Evolutionary conservation across 1,284 basidiomycete genomes (phyloP), one percentile per base, ranked within the genome.

Genomic region (Sanghuangporus sanghuang): DNA sequence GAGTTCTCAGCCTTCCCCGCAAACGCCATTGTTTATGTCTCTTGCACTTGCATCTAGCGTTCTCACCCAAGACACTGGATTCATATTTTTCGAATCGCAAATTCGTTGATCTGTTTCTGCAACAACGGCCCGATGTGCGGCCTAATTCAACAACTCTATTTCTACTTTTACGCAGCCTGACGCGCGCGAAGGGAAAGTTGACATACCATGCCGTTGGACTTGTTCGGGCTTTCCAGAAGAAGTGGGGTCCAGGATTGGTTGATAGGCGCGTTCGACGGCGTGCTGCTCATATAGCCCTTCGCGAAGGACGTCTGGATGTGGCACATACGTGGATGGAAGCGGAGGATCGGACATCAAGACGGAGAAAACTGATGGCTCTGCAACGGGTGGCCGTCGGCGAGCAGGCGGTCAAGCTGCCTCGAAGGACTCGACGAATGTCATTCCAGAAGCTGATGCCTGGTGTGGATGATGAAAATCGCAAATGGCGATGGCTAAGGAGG

Each of bases 141-240:
- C 89, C 89, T 21, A 83, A 79, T 40, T 73, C 86, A n/a, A 78
- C 75, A n/a, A 90, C 89, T 1, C 71, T 91, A 23, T 82, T 79
- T 68, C 73, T 86, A 39, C 75, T 90, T 50, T 77, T 92, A 42
- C 73, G 78, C 42, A 77, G 79, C 59, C 74, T 92, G 57, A 73
- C 73, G 57, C 68, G 71, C 55, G 78, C 77, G 27, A 79, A 76
- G 65, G 75, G 72, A 27, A 80, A 85, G 67, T 86, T 84, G 27
- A 81, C 80, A 11, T 71, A 82, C 18, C 32, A 48, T 49, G 86
- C 85, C 3, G 72, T 75, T 67, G 74, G 75, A 36, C 71, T 81
- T 40, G 71, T 85, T 32, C 67, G 68, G 48, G 68, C 71, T 50
- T 89, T 86, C 72, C 74, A 75, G 67, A 70, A 70, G 55, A 75